phyloP scores from a whole-genome alignment of 805 yeast genomes.

The Ogataea polymorpha region DNA sequence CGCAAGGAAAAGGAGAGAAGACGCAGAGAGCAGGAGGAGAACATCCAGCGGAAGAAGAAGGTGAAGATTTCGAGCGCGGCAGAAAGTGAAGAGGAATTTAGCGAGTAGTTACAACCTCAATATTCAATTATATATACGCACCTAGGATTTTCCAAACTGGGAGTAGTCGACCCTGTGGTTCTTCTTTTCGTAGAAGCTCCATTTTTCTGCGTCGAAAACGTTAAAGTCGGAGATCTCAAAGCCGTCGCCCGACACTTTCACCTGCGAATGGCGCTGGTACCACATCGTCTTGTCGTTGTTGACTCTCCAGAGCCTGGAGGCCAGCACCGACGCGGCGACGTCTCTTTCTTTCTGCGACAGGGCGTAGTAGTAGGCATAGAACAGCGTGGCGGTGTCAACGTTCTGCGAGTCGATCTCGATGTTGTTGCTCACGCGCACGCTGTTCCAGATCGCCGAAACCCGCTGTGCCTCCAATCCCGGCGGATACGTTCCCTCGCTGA shows the following conservation, averaged over 20 bases:
- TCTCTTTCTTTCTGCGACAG: constrained; percentile 40
- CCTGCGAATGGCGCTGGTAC: constrained; percentile 38
- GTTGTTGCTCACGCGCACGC: constrained; percentile 22
- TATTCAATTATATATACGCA: not conserved
- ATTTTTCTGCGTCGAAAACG: constrained; percentile 41
- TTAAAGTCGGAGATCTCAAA: constrained; percentile 43
- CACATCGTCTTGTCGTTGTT: constrained; percentile 28
- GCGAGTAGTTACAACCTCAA: constrained; percentile 3
- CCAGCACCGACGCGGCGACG: constrained; percentile 33
- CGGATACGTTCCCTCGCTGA: constrained; percentile 27
- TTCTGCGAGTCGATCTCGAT: constrained; percentile 27
- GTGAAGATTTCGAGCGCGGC: constrained; percentile 53
- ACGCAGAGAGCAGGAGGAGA: constrained; percentile 73
- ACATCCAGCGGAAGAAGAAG: constrained; percentile 72
- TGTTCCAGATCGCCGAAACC: constrained; percentile 32
- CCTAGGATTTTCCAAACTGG: constrained; percentile 12
- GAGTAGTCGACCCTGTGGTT: constrained; percentile 39
- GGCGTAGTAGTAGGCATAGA: constrained; percentile 44
- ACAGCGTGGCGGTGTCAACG: constrained; percentile 36
- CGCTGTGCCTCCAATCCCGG: constrained; percentile 34
- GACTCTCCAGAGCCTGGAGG: constrained; percentile 39
- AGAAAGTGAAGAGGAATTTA: constrained; percentile 28
- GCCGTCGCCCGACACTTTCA: constrained; percentile 37
- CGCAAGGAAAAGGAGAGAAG: constrained; percentile 65
- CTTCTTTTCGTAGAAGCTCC: constrained; percentile 41